Conservation (phyloP, 2,329 filamentous ascomycete genomes). For the Hymenoscyphus albidus region DNA sequence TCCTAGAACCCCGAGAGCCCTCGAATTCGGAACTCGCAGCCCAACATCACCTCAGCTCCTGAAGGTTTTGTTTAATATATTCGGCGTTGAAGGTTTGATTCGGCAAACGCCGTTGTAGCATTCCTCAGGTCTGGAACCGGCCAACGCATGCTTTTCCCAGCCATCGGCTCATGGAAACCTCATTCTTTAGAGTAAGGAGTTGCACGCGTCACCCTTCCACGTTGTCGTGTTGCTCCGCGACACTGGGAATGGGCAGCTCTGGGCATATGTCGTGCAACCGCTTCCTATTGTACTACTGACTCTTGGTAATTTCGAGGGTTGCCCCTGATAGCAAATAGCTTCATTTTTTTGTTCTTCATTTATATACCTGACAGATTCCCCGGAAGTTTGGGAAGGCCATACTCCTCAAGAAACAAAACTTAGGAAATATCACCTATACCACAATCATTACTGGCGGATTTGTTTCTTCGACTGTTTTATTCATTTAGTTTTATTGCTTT, state of each 20-base stretch:
- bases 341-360: constrained; percentile 6
- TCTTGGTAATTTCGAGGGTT: constrained; percentile 30
- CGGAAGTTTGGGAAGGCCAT: neutral
- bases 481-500: neutral
- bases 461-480: constrained; percentile 1
- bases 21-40: constrained; percentile 4
- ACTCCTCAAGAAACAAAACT: neutral
- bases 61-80: neutral
- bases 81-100: neutral
- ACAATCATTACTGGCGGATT: constrained; percentile 10
- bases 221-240: constrained; percentile 23
- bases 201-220: constrained; percentile 16
- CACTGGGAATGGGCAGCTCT: constrained; percentile 28
- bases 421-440: constrained; percentile 1
- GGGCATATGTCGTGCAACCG: constrained; percentile 16
- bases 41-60: neutral
- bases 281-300: constrained; percentile 29
- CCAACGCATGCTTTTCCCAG: constrained; percentile 8
- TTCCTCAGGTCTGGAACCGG: constrained; percentile 19
- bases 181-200: constrained; percentile 24
- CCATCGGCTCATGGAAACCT: constrained; percentile 17
- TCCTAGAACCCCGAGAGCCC: constrained; percentile 3
- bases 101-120: constrained; percentile 13
- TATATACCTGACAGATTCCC: constrained; percentile 12
- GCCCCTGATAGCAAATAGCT: constrained; percentile 29